Evolutionary conservation across 108 stramenopile genomes (phyloP).

Genomic region (Cyclostephanos tholiformis): DNA sequence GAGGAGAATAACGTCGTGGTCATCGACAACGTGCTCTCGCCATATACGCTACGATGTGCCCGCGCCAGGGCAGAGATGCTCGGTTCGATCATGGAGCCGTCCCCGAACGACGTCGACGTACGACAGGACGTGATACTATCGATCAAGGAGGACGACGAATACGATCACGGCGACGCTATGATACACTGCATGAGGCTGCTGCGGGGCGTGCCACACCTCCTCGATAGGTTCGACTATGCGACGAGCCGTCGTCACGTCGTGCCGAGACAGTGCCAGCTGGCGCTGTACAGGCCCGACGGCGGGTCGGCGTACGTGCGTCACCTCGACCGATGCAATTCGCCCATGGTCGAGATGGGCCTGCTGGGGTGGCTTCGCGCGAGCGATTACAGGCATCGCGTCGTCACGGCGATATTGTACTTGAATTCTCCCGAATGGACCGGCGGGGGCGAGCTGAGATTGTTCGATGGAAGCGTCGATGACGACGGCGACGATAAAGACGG

Average conservation of each 20-base stretch:
- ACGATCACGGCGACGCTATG: conserved; percentile 23
- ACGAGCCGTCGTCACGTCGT: conserved; percentile 18
- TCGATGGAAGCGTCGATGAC: neutral
- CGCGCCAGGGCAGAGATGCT: conserved; percentile 13
- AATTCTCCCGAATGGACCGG: conserved; percentile 36
- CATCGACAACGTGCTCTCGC: conserved; percentile 29
- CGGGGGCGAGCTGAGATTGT: conserved; percentile 17
- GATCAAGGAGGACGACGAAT: conserved; percentile 15
- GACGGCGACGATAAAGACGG: neutral
- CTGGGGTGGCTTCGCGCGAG: conserved; percentile 30
- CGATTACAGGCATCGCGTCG: conserved; percentile 36
- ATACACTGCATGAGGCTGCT: conserved; percentile 25
- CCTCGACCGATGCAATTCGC: conserved; percentile 26
- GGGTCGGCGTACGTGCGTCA: conserved; percentile 28
- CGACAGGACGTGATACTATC: conserved; percentile 19
- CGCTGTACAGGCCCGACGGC: conserved; percentile 25
- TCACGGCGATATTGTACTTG: conserved; percentile 43
- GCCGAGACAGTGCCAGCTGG: conserved; percentile 45
- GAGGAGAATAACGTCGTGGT: conserved; percentile 29
- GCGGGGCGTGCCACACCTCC: conserved; percentile 26
- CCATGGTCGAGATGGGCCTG: conserved; percentile 32
- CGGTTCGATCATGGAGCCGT: neutral
- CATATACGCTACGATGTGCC: conserved; percentile 3
- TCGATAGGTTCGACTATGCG: conserved; percentile 14
- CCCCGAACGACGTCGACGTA: conserved; percentile 1